Evolutionary conservation across 768 basidiomycete genomes (phyloP).

Genomic region (Termitomyces sp.): DNA sequence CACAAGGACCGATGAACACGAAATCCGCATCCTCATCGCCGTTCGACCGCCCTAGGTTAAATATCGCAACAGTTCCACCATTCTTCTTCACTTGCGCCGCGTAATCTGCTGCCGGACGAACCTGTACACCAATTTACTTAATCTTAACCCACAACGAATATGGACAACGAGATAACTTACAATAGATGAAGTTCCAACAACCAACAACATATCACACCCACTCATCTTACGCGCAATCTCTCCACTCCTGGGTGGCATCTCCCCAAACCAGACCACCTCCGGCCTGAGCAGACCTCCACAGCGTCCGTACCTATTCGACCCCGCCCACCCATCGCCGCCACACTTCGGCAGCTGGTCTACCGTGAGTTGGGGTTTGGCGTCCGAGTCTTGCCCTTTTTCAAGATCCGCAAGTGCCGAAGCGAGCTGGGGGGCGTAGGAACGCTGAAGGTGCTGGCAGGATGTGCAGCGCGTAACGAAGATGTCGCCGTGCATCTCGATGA

Average conservation of each 20-base stretch:
- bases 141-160: neutral
- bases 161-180: slow-evolving; percentile 21
- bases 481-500: slow-evolving; percentile 51
- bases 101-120: slow-evolving; percentile 33
- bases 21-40: slow-evolving; percentile 43
- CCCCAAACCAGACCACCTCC: slow-evolving; percentile 47
- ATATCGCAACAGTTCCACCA: slow-evolving; percentile 36
- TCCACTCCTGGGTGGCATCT: slow-evolving; percentile 30
- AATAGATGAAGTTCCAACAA: slow-evolving; percentile 42
- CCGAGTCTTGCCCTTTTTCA: slow-evolving; percentile 13
- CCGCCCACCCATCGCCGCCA: slow-evolving; percentile 22
- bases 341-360: slow-evolving; percentile 27
- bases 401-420: slow-evolving; percentile 29
- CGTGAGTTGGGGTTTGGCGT: slow-evolving; percentile 19
- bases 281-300: slow-evolving; percentile 36
- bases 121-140: slow-evolving; percentile 17
- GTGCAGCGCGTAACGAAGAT: slow-evolving; percentile 43
- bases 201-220: slow-evolving; percentile 35
- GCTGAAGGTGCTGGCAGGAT: slow-evolving; percentile 24
- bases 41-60: slow-evolving; percentile 32
- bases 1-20: slow-evolving; percentile 46
- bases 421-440: slow-evolving; percentile 26
- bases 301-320: slow-evolving; percentile 26
- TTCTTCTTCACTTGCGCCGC: slow-evolving; percentile 28
- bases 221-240: slow-evolving; percentile 31